Percentiles rank a stretch among this genome's conserved stretches.
phyloP scores from a whole-genome alignment of 2,329 filamentous ascomycete species.

The Phaeosphaeriaceae sp. region DNA sequence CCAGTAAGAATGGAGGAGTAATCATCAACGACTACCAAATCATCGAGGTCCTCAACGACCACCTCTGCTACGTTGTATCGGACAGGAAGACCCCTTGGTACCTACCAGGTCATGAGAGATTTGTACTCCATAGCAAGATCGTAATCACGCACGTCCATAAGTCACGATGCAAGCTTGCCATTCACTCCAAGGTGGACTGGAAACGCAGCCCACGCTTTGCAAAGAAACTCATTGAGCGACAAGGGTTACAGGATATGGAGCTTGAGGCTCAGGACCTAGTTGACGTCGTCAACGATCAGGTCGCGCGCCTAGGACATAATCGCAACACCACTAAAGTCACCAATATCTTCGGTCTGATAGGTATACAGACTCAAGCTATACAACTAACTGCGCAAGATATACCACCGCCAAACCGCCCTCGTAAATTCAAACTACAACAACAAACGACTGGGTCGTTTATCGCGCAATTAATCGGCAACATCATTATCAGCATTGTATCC shows the following conservation, averaged over 20 bases:
- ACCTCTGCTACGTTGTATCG: constrained; percentile 70
- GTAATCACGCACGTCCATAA: constrained; percentile 94
- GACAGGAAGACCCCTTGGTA: constrained; percentile 77
- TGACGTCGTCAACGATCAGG: constrained; percentile 78
- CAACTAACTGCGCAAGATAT: constrained; percentile 47
- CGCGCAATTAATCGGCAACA: constrained; percentile 73
- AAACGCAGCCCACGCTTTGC: constrained; percentile 59
- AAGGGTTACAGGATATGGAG: constrained; percentile 76
- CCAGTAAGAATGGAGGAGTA: constrained; percentile 43
- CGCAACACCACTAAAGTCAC: constrained; percentile 78
- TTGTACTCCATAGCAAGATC: constrained; percentile 85
- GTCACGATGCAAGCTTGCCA: constrained; percentile 86
- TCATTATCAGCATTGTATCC: constrained; percentile 75
- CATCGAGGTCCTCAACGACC: constrained; percentile 70
- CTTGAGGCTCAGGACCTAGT: constrained; percentile 76
- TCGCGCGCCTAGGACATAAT: constrained; percentile 74
- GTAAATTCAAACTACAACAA: constrained; percentile 54
- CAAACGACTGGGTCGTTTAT: constrained; percentile 72
- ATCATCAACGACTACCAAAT: constrained; percentile 81
- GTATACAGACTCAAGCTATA: constrained; percentile 69
- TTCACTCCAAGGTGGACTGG: constrained; percentile 92
- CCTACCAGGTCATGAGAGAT: constrained; percentile 78
- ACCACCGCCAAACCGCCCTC: constrained; percentile 43
- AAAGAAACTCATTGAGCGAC: constrained; percentile 60
- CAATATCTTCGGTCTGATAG: constrained; percentile 78